Evolutionary conservation across 768 basidiomycete species (phyloP).

Genomic region (Suillus variegatus): DNA sequence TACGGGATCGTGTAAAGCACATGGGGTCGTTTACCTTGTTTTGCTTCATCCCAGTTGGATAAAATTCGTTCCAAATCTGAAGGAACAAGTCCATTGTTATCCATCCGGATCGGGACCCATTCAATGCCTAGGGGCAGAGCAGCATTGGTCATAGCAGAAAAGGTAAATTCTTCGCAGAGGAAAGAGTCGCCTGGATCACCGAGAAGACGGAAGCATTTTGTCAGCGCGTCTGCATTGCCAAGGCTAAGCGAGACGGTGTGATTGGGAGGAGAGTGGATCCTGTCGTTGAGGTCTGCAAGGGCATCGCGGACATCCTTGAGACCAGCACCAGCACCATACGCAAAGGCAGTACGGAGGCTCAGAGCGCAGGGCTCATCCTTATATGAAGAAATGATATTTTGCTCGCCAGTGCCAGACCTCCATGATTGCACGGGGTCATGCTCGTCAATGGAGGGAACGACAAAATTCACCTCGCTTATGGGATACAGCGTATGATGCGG

Average conservation of each 20-base stretch:
- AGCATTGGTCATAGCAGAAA: conserved; percentile 43
- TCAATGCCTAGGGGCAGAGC: conserved; percentile 42
- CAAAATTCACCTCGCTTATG: conserved; percentile 33
- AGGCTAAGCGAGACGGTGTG: conserved; percentile 37
- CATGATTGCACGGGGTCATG: conserved; percentile 33
- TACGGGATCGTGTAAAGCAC: conserved; percentile 53
- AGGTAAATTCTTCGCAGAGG: conserved; percentile 45
- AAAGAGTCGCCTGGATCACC: conserved; percentile 45
- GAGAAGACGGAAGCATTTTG: conserved; percentile 43
- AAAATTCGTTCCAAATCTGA: conserved; percentile 47
- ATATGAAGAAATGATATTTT: conserved; percentile 28
- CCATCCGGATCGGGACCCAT: conserved; percentile 48
- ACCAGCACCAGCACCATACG: conserved; percentile 41
- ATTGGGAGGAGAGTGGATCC: conserved; percentile 35
- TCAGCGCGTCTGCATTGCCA: conserved; percentile 44
- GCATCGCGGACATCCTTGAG: conserved; percentile 32
- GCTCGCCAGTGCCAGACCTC: conserved; percentile 28
- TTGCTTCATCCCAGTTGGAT: conserved; percentile 42
- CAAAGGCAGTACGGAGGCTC: conserved; percentile 36
- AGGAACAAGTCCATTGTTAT: conserved; percentile 51
- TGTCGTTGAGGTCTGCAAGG: conserved; percentile 36
- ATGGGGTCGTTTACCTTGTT: conserved; percentile 49
- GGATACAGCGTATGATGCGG: conserved; percentile 37
- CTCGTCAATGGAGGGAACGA: conserved; percentile 32
- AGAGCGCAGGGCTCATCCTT: conserved; percentile 30